Conservation (phyloP, 1,284 basidiomycete species). For the Bondarzewia mesenterica region DNA sequence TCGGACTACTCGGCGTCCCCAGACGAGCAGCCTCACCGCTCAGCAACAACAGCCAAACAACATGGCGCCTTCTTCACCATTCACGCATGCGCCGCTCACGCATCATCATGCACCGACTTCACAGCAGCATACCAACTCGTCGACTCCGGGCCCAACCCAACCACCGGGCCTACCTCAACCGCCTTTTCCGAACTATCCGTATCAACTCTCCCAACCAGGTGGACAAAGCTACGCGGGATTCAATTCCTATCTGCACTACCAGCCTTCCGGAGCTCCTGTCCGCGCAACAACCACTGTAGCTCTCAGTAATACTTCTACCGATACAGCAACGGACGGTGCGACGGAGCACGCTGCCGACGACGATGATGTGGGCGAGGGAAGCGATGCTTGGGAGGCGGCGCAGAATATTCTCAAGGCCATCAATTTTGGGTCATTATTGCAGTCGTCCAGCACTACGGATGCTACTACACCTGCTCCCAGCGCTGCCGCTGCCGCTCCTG, state of each 20-base stretch:
- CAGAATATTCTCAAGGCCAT: slow-evolving; percentile 70
- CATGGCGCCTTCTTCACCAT: slow-evolving; percentile 40
- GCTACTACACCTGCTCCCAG: slow-evolving; percentile 6
- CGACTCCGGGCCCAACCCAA: slow-evolving; percentile 8
- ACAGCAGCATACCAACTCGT: slow-evolving; percentile 4
- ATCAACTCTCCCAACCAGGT: slow-evolving; percentile 12
- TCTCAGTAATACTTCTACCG: no score
- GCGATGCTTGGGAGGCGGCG: slow-evolving; percentile 65
- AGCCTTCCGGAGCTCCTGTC: slow-evolving; percentile 1
- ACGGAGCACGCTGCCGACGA: slow-evolving; percentile 7
- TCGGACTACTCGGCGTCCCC: slow-evolving; percentile 60
- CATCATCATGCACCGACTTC: slow-evolving; percentile 7
- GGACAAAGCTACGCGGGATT: background rate
- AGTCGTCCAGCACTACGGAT: slow-evolving; percentile 16
- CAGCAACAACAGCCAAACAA: slow-evolving; percentile 2
- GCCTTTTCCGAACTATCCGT: slow-evolving; percentile 17
- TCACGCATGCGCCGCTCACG: slow-evolving; percentile 48
- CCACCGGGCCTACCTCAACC: slow-evolving; percentile 10
- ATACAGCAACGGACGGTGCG: no score
- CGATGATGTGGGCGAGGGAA: slow-evolving; percentile 34
- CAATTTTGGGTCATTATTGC: slow-evolving; percentile 51
- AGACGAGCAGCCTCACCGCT: slow-evolving; percentile 39
- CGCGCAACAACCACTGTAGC: background rate
- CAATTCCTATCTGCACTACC: background rate
- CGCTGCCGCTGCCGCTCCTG: background rate